Percentiles rank a stretch among this genome's conserved stretches.
These are phyloP conservation scores for Cetraspora pellucida DNA, from an alignment of 192 early-diverging fungal species.

Conservation along the genomic window DNA sequence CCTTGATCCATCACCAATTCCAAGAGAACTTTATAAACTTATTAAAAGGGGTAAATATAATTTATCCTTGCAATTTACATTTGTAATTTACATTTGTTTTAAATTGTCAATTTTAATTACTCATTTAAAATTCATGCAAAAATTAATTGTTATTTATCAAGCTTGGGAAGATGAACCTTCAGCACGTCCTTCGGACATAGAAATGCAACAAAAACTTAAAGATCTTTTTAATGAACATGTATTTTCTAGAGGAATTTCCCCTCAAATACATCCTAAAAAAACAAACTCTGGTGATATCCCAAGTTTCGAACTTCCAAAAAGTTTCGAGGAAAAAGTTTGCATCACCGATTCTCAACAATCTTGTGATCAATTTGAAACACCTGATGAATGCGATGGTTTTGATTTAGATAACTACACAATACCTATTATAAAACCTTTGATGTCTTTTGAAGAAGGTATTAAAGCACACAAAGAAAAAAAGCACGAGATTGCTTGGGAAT, in stretches of 20 bases:
- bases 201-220: not conserved
- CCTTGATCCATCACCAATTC: not conserved
- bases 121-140: too few species aligned
- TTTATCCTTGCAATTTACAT: not conserved
- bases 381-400: not conserved
- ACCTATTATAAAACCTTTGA: not conserved
- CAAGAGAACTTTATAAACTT: not conserved
- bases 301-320: too few species aligned
- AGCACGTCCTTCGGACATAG: not conserved
- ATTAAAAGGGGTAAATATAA: constrained; percentile 7
- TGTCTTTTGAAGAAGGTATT: constrained; percentile 14
- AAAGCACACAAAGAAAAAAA: constrained; percentile 15
- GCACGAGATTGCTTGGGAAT: constrained; percentile 4
- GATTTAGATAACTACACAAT: not conserved
- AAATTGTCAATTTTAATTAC: too few species aligned
- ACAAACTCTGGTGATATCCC: too few species aligned
- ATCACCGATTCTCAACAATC: too few species aligned
- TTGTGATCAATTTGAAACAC: not conserved
- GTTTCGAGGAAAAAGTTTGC: too few species aligned
- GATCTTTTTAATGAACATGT: not conserved
- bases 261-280: not conserved
- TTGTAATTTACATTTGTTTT: too few species aligned
- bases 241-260: not conserved
- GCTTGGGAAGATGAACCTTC: constrained; percentile 9
- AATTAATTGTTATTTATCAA: not conserved